Conservation (phyloP, 2,329 filamentous ascomycete species). For the Orbilia javanica region DNA sequence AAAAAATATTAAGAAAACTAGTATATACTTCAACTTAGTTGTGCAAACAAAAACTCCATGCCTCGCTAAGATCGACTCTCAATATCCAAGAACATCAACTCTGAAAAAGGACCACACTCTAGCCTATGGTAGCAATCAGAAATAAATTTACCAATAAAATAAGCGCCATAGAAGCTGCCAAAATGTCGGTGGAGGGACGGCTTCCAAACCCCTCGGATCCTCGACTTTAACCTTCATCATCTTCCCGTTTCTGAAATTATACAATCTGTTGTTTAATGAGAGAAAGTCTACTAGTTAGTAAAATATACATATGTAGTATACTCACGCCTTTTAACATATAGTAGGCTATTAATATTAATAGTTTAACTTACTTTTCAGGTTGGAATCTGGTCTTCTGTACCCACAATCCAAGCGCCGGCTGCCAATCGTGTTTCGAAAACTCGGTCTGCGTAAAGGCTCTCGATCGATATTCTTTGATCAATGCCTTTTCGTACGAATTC, state of each 20-base stretch:
- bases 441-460: slow-evolving; percentile 73
- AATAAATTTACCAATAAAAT: slow-evolving; percentile 25
- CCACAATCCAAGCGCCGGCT: slow-evolving; percentile 37
- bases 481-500: slow-evolving; percentile 75
- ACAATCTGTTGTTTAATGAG: background rate
- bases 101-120: too few relatives aligned
- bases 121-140: too few relatives aligned
- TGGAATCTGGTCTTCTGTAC: slow-evolving; percentile 11
- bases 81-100: background rate
- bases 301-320: background rate
- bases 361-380: background rate
- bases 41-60: background rate
- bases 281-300: background rate
- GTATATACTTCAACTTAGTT: too few relatives aligned
- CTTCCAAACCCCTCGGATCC: slow-evolving; percentile 46
- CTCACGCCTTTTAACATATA: too few relatives aligned
- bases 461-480: slow-evolving; percentile 75
- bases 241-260: slow-evolving; percentile 26
- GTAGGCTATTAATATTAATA: too few relatives aligned
- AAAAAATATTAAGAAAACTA: too few relatives aligned
- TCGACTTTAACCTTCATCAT: slow-evolving; percentile 32
- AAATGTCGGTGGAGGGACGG: slow-evolving; percentile 40
- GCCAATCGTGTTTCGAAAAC: slow-evolving; percentile 67
- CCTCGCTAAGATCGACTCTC: background rate
- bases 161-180: slow-evolving; percentile 24